phyloP scores from a whole-genome alignment of 495 filamentous ascomycete genomes.

The Poronia punctata region DNA sequence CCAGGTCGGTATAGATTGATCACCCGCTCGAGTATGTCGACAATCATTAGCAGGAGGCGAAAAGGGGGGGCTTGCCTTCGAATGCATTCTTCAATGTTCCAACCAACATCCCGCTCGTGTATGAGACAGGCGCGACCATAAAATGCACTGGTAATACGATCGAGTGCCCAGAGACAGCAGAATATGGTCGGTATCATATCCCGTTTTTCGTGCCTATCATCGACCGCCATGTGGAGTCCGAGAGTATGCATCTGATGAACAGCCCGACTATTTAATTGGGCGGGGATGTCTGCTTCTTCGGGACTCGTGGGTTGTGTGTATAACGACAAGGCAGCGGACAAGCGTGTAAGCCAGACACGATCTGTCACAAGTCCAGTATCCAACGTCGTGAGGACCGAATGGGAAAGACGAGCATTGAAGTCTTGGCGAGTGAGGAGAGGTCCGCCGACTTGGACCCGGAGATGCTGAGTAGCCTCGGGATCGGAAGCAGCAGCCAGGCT shows the following conservation, averaged over 20 bases:
- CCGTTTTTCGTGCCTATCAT: conserved; percentile 18
- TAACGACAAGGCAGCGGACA: conserved; percentile 25
- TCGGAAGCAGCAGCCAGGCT: conserved; percentile 45
- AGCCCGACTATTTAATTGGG: conserved; percentile 26
- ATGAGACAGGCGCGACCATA: conserved; percentile 59
- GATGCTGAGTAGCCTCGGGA: conserved; percentile 29
- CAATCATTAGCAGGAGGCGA: conserved; percentile 38
- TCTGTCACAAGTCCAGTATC: conserved; percentile 27
- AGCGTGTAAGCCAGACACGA: conserved; percentile 24
- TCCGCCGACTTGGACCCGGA: conserved; percentile 19
- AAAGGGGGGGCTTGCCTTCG: conserved; percentile 35
- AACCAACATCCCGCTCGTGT: conserved; percentile 55
- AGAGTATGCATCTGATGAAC: conserved; percentile 58
- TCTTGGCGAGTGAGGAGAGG: conserved; percentile 24
- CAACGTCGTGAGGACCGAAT: conserved; percentile 24
- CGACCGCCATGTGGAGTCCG: conserved; percentile 51
- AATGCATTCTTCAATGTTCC: conserved; percentile 48
- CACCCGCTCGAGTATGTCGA: conserved; percentile 53
- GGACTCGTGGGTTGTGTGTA: conserved; percentile 27
- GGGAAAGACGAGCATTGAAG: conserved; percentile 31
- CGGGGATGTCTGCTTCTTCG: conserved; percentile 26
- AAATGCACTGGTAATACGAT: conserved; percentile 56
- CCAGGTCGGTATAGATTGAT: conserved; percentile 62
- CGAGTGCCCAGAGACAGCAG: conserved; percentile 61
- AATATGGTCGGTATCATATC: conserved; percentile 41